Conservation (phyloP, 805 yeast species). For the Candida ovalis region DNA sequence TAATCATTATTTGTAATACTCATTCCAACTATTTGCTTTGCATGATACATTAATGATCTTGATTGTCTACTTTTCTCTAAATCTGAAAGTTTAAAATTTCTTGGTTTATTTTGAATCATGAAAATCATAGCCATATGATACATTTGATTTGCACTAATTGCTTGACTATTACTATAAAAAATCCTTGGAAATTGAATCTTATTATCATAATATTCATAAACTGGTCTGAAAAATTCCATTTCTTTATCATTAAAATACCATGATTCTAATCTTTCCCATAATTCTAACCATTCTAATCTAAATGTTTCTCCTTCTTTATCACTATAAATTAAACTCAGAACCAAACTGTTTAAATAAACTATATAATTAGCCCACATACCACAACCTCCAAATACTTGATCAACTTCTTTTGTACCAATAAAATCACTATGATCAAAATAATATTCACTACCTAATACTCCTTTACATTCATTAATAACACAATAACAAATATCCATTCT, state of each 20-base stretch:
- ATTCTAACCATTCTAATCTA: conserved; percentile 32
- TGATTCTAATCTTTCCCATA: conserved; percentile 34
- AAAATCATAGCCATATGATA: conserved; percentile 41
- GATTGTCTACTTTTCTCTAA: conserved; percentile 3
- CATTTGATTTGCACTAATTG: conserved; percentile 38
- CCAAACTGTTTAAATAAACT: conserved; percentile 35
- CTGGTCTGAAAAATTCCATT: conserved; percentile 31
- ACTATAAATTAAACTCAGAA: conserved; percentile 31
- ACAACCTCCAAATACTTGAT: conserved; percentile 20
- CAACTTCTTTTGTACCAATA: conserved; percentile 20
- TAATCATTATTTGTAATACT: conserved; percentile 29
- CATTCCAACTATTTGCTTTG: conserved; percentile 35
- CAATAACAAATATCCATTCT: conserved; percentile 41
- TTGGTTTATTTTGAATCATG: conserved; percentile 38
- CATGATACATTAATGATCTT: conserved; percentile 32
- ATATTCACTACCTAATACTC: conserved; percentile 19
- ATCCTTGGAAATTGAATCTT: conserved; percentile 35
- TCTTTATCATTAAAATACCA: conserved; percentile 30
- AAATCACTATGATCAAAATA: conserved; percentile 14
- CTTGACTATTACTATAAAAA: conserved; percentile 37
- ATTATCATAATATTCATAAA: conserved; percentile 28
- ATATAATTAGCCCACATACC: conserved; percentile 38
- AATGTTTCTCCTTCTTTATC: conserved; percentile 27
- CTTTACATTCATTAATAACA: conserved; percentile 36
- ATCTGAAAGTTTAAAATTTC: conserved; percentile 26